Evolutionary conservation across 768 basidiomycete genomes (phyloP).

Genomic region (Fomitopsis serialis): DNA sequence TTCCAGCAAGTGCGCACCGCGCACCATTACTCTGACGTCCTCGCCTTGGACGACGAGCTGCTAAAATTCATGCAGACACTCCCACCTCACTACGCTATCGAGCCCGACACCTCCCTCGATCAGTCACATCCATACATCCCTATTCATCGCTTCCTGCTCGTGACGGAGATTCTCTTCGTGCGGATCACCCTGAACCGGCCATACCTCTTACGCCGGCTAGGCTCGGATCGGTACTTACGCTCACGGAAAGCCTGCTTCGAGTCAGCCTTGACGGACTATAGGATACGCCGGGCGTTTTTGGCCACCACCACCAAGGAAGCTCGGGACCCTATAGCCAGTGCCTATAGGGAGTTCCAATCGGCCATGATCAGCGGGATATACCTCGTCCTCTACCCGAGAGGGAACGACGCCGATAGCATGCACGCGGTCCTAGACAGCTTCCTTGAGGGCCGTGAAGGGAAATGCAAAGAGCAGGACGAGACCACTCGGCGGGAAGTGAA

Average conservation of each 20-base stretch:
- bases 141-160: conserved; percentile 81
- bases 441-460: conserved; percentile 54
- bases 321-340: conserved; percentile 68
- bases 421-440: conserved; percentile 76
- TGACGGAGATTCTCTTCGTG: conserved; percentile 86
- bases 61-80: conserved; percentile 68
- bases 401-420: conserved; percentile 65
- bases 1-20: conserved; percentile 81
- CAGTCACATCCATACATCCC: conserved; percentile 59
- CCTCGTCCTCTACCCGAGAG: conserved; percentile 72
- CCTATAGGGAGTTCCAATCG: conserved; percentile 83
- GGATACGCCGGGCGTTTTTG: conserved; percentile 67
- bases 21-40: conserved; percentile 80
- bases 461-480: conserved; percentile 64
- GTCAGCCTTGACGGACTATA: conserved; percentile 82
- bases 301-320: conserved; percentile 56
- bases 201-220: conserved; percentile 75
- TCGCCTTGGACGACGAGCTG: conserved; percentile 78
- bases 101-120: conserved; percentile 77
- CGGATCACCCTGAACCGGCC: conserved; percentile 83
- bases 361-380: conserved; percentile 90
- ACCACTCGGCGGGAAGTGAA: conserved; percentile 79
- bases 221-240: conserved; percentile 73
- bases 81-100: conserved; percentile 72
- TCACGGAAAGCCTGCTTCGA: conserved; percentile 89